phyloP scores from a whole-genome alignment of 2,329 filamentous ascomycete genomes.

The Monosporascus sp. region DNA sequence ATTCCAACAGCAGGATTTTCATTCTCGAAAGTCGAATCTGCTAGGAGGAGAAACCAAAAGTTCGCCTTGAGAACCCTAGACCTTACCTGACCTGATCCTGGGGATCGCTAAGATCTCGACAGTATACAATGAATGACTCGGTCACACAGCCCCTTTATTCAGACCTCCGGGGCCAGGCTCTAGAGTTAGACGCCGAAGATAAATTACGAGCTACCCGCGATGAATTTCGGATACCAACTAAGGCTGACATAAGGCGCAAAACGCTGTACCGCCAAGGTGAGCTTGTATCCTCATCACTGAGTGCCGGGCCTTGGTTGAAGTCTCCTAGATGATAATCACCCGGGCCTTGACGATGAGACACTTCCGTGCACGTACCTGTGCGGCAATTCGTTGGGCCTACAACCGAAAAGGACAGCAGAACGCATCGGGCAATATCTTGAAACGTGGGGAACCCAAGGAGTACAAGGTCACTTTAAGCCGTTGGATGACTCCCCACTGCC shows the following conservation, averaged over 20 bases:
- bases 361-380: conserved; percentile 61
- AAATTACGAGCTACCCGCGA: conserved; percentile 20
- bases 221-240: conserved; percentile 25
- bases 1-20: too few species aligned
- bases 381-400: conserved; percentile 73
- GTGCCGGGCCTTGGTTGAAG: conserved; percentile 14
- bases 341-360: conserved; percentile 18
- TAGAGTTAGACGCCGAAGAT: conserved; percentile 22
- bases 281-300: conserved; percentile 11
- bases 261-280: conserved; percentile 15
- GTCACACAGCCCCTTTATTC: conserved; percentile 14
- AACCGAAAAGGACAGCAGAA: conserved; percentile 58
- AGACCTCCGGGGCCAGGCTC: conserved; percentile 22
- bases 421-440: conserved; percentile 65
- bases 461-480: conserved; percentile 69
- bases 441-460: conserved; percentile 72
- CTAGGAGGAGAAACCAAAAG: background rate
- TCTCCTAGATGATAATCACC: conserved; percentile 21
- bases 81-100: background rate
- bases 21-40: background rate
- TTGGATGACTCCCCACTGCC: conserved; percentile 55
- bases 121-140: conserved; percentile 15
- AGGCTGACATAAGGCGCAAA: conserved; percentile 23
- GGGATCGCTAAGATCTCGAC: background rate
- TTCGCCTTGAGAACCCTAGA: background rate